Conservation (phyloP, 208 protist species). For the Acanthamoeba sp. region DNA sequence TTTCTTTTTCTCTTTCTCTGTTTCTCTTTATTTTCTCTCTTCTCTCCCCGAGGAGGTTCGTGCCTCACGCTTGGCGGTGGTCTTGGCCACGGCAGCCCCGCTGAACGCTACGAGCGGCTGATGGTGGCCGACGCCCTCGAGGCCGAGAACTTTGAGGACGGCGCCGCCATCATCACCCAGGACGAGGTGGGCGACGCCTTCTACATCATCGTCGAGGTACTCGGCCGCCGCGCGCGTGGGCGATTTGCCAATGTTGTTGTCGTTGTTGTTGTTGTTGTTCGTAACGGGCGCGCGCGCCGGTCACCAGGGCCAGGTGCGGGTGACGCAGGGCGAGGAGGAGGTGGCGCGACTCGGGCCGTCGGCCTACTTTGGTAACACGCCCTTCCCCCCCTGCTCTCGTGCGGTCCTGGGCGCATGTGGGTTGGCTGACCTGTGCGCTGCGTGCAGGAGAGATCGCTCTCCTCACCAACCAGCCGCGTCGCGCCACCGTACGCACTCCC, state of each 20-base stretch:
- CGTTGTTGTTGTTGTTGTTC: not conserved
- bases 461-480: slow-evolving; percentile 74
- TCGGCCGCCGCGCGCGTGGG: not conserved
- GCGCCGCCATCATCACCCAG: slow-evolving; percentile 85
- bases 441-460: slow-evolving; percentile 79
- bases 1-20: not conserved
- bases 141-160: slow-evolving; percentile 71
- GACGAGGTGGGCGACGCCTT: slow-evolving; percentile 89
- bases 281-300: no score
- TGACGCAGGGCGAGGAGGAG: slow-evolving; percentile 23
- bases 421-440: no score
- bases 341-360: not conserved
- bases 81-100: slow-evolving; percentile 51
- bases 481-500: slow-evolving; percentile 66
- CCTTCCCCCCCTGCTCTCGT: not conserved
- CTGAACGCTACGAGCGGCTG: slow-evolving; percentile 18
- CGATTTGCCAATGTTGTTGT: not conserved
- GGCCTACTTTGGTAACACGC: slow-evolving; percentile 53
- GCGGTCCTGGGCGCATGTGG: no score
- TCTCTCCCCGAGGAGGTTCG: no score
- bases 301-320: not conserved
- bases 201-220: slow-evolving; percentile 86
- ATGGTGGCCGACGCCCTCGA: slow-evolving; percentile 87
- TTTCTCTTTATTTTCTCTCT: not conserved
- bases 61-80: no score